phyloP scores from a whole-genome alignment of 2,329 filamentous ascomycete genomes.

The Penicillium sp. region DNA sequence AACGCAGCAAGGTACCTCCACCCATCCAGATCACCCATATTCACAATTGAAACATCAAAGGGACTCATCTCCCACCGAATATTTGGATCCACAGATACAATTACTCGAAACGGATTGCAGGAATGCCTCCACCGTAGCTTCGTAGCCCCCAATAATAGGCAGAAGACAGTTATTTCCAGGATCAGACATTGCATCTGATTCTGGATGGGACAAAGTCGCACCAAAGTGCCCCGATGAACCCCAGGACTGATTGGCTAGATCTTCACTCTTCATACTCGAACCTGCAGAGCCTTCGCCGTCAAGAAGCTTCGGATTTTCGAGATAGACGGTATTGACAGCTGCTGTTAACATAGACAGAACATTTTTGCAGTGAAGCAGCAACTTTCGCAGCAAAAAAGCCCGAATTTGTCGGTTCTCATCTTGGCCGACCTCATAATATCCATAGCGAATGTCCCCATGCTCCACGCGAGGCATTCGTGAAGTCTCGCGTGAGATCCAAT shows the following conservation, averaged over 20 bases:
- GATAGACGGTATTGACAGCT: slow-evolving; percentile 11
- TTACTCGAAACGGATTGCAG: slow-evolving; percentile 27
- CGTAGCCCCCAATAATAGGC: slow-evolving; percentile 30
- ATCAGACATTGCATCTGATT: slow-evolving; percentile 4
- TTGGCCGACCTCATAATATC: slow-evolving; percentile 31
- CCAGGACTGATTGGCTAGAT: slow-evolving; percentile 11
- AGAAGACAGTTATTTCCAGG: slow-evolving; percentile 24
- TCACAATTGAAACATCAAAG: slow-evolving; percentile 4
- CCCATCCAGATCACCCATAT: background rate
- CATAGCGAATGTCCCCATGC: slow-evolving; percentile 27
- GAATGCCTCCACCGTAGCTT: slow-evolving; percentile 31
- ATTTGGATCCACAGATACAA: slow-evolving; percentile 28
- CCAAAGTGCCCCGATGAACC: slow-evolving; percentile 4
- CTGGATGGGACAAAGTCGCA: slow-evolving; percentile 5
- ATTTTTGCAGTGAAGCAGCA: slow-evolving; percentile 30
- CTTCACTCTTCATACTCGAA: slow-evolving; percentile 1
- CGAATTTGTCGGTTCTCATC: slow-evolving; percentile 32
- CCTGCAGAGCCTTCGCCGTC: slow-evolving; percentile 10
- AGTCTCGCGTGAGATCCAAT: slow-evolving; percentile 30
- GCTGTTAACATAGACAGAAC: slow-evolving; percentile 25
- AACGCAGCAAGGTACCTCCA: background rate
- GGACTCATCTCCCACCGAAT: slow-evolving; percentile 9
- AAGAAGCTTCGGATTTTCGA: slow-evolving; percentile 10
- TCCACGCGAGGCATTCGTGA: slow-evolving; percentile 14
- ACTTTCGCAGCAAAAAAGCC: slow-evolving; percentile 27